Percentiles rank a stretch among this genome's conserved stretches.
phyloP scores from a whole-genome alignment of 2,329 filamentous ascomycete genomes.

The Penicillium rolfsii region DNA sequence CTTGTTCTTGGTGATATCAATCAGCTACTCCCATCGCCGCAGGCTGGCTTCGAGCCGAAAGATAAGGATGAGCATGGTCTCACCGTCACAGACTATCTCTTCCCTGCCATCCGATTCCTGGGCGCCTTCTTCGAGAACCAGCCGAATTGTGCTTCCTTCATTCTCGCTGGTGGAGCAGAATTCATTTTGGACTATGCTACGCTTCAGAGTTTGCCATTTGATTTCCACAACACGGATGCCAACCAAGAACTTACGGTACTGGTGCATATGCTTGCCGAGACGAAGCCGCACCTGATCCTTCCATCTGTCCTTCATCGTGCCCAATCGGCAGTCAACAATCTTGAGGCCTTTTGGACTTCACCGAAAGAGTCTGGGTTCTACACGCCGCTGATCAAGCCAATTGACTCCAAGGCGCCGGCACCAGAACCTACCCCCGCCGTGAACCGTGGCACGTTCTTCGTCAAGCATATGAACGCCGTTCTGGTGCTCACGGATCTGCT shows the following conservation, averaged over 20 bases:
- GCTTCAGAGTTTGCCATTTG: constrained; percentile 75
- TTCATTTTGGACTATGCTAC: constrained; percentile 81
- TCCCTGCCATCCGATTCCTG: constrained; percentile 76
- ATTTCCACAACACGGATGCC: constrained; percentile 68
- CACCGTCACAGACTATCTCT: constrained; percentile 70
- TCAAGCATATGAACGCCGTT: constrained; percentile 76
- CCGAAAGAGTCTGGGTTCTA: constrained; percentile 66
- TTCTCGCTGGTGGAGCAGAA: constrained; percentile 79
- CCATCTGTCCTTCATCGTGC: constrained; percentile 78
- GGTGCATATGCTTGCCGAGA: constrained; percentile 76
- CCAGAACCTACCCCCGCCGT: constrained; percentile 43
- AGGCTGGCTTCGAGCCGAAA: constrained; percentile 45
- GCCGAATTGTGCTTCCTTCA: constrained; percentile 71
- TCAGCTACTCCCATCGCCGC: constrained; percentile 32
- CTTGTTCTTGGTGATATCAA: constrained; percentile 37
- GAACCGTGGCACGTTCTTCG: constrained; percentile 71
- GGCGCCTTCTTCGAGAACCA: constrained; percentile 75
- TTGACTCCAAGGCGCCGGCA: constrained; percentile 25
- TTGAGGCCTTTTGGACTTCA: constrained; percentile 67
- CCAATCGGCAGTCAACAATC: constrained; percentile 67
- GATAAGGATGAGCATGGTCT: constrained; percentile 57
- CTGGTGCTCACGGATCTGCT: constrained; percentile 77
- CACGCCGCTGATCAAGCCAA: constrained; percentile 59
- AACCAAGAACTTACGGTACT: constrained; percentile 73
- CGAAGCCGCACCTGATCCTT: constrained; percentile 76